Evolutionary conservation across 257 asterid genomes (phyloP).

Genomic region (Parsonsia alboflavescens): DNA sequence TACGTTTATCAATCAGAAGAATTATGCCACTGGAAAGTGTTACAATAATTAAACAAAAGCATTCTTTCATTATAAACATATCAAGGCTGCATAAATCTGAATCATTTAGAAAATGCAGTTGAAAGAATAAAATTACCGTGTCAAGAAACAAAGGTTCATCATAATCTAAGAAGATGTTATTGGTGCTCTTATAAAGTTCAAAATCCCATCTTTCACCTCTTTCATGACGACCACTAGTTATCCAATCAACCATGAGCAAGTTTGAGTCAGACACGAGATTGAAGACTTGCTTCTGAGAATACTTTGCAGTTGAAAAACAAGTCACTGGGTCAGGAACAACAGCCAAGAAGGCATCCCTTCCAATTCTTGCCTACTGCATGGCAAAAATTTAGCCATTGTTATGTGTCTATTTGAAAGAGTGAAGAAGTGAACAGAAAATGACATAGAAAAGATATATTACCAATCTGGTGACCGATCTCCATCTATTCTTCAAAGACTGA

Average conservation of each 20-base stretch:
- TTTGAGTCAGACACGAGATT: constrained; percentile 51
- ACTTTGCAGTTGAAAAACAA: constrained; percentile 85
- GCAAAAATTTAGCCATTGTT: constrained; percentile 32
- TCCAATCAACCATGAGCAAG: constrained; percentile 91
- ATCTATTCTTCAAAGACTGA: too few species aligned
- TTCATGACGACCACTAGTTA: constrained; percentile 91
- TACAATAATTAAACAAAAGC: neutral
- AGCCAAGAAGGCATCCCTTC: constrained; percentile 61
- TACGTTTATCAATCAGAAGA: neutral
- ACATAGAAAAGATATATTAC: too few species aligned
- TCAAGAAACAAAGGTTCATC: constrained; percentile 73
- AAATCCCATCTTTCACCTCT: constrained; percentile 92
- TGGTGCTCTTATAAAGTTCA: constrained; percentile 69
- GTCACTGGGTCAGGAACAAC: constrained; percentile 97
- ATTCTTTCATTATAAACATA: neutral
- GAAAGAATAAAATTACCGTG: constrained; percentile 42
- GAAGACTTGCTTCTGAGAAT: constrained; percentile 74
- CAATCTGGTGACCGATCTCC: too few species aligned
- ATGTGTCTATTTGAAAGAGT: constrained; percentile 13
- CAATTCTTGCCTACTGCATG: constrained; percentile 70
- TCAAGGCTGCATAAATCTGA: constrained; percentile 1
- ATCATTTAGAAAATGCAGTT: constrained; percentile 5
- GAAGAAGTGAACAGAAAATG: neutral
- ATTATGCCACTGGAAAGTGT: neutral
- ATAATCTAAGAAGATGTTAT: constrained; percentile 49